Base-by-base conservation (phyloP, 805 yeast species). In the Saccharomyces paradoxus region DNA sequence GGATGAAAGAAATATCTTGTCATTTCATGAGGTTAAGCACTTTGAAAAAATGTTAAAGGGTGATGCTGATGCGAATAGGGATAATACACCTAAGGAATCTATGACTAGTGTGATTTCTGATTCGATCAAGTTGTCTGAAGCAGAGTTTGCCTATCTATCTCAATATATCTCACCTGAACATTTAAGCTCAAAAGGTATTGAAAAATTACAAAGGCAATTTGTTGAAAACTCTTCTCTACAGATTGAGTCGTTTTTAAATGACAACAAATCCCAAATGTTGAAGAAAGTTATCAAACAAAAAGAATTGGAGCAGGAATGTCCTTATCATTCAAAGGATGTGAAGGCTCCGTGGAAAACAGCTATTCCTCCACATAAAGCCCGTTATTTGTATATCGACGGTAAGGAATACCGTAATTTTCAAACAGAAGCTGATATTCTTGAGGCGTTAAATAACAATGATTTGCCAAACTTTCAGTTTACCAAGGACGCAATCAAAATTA, bases 311-410 rank as follows among this genome's bases (percentile, higher is more conserved):
- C 77, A 75, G 51, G 70, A 74, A 30, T 80, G 82, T 65, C 96
- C 96, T 4, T 71, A 71, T 37, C 69, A 64, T 0, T 77, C 84
- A 13, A 62, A 68, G 1, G 87, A 87, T 28, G 80, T 87, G 0
- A 52, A 66, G 9, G 74, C 69, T 50, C 96, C 96, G 7, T 94
- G 99, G 99, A 84, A 86, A 58, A 77, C 90, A 46, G 94, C 97
- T 0, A 80, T 86, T 50, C 98, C 99, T 8, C 94, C 97, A 8
- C 98, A 92, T 66, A 89, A 94, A 67, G 91, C 90, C 73, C 75
- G 97, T 58, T 94, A 78, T 66, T 69, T 89, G 75, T 92, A 89
- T 66, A 76, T 91, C 31, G 96, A 89, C 65, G 92, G 92, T 2
- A 73, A 74, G 54, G 66, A 76, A 12, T 64, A 61, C 12, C 72